phyloP scores from a whole-genome alignment of 176 grass and related monocot species.

The Musa beccarii region DNA sequence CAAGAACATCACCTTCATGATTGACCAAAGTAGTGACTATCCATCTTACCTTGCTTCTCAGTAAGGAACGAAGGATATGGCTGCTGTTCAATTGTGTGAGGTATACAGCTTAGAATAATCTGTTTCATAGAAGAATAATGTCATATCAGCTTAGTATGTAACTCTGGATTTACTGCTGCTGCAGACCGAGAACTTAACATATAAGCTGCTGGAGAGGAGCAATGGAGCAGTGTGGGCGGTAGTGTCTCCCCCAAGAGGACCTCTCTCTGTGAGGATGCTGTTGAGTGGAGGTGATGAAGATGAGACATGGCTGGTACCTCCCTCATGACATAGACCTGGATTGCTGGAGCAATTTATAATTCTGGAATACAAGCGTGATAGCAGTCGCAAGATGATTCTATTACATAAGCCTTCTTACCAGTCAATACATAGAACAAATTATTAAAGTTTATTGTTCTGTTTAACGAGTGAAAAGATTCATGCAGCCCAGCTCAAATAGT shows the following conservation, averaged over 20 bases:
- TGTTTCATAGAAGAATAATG: neutral
- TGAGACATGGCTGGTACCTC: conserved; percentile 34
- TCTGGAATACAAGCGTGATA: conserved; percentile 47
- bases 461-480: too few relatives aligned
- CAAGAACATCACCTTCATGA: conserved; percentile 55
- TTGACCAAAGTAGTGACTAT: conserved; percentile 44
- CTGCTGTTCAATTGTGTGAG: conserved; percentile 47
- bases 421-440: too few relatives aligned
- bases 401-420: neutral
- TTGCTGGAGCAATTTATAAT: conserved; percentile 42
- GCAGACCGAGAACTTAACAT: conserved; percentile 54
- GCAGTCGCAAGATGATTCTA: neutral
- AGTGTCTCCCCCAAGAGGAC: conserved; percentile 36
- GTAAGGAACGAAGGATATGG: conserved; percentile 53
- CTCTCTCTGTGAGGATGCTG: conserved; percentile 55
- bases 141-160: neutral
- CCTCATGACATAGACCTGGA: conserved; percentile 53
- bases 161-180: conserved; percentile 2
- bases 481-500: too few relatives aligned
- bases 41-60: conserved; percentile 53
- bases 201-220: conserved; percentile 45
- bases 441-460: too few relatives aligned
- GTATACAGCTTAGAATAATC: neutral
- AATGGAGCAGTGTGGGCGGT: conserved; percentile 54
- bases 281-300: conserved; percentile 28